These are phyloP conservation scores for Xylaria sp. DNA, from an alignment of 2,329 filamentous ascomycete species.

Conservation along the genomic window DNA sequence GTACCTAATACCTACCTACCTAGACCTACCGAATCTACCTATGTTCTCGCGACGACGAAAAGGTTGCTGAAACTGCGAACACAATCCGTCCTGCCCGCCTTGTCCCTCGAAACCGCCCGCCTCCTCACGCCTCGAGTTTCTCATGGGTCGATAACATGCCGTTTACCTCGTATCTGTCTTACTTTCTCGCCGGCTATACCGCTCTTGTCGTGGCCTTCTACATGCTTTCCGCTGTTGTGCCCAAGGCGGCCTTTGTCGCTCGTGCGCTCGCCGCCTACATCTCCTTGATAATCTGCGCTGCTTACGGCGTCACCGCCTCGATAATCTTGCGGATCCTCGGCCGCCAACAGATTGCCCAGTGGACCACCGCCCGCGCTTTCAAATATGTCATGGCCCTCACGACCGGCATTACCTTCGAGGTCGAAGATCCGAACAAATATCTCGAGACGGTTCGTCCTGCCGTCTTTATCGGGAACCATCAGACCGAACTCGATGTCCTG, in stretches of 20 bases:
- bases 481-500: constrained; percentile 94
- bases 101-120: constrained; percentile 1
- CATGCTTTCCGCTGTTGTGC: constrained; percentile 67
- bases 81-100: background rate
- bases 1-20: background rate
- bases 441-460: constrained; percentile 78
- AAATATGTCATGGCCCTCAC: constrained; percentile 79
- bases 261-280: constrained; percentile 75
- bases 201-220: constrained; percentile 68
- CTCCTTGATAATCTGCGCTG: constrained; percentile 67
- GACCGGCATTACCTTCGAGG: constrained; percentile 81
- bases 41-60: constrained; percentile 15
- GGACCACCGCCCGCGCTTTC: constrained; percentile 83
- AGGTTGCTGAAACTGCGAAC: constrained; percentile 13
- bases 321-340: constrained; percentile 77
- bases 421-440: constrained; percentile 74
- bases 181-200: constrained; percentile 64
- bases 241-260: constrained; percentile 73
- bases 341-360: constrained; percentile 82
- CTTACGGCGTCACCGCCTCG: constrained; percentile 81
- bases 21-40: background rate
- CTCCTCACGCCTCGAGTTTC: constrained; percentile 28
- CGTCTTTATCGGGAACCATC: constrained; percentile 94
- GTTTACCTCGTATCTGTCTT: constrained; percentile 48
- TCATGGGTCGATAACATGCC: constrained; percentile 46